These are phyloP conservation scores for Ustilaginoidea virens DNA, from an alignment of 2,329 filamentous ascomycete genomes.

Conservation along the genomic window DNA sequence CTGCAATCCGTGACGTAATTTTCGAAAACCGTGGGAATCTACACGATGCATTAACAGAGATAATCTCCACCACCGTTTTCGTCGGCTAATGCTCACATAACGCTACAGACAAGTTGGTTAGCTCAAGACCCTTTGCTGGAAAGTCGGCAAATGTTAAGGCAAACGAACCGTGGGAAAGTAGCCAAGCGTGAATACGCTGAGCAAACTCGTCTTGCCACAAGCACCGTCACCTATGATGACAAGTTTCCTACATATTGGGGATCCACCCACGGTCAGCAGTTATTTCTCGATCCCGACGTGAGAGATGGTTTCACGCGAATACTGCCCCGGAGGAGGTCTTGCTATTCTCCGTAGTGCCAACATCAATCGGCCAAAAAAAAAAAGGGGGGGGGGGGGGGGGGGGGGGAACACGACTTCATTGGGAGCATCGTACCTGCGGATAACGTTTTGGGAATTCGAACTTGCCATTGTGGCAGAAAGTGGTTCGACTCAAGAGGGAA, in stretches of 20 bases:
- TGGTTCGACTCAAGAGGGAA: too few species aligned
- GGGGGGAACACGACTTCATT: neutral
- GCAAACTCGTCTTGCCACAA: slow-evolving; percentile 92
- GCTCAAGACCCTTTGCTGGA: too few species aligned
- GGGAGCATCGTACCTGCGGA: slow-evolving; percentile 49
- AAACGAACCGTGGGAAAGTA: slow-evolving; percentile 96
- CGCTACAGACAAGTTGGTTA: slow-evolving; percentile 25
- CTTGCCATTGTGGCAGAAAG: slow-evolving; percentile 25
- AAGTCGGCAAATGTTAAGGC: too few species aligned
- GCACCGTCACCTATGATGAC: slow-evolving; percentile 96
- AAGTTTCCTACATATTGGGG: slow-evolving; percentile 53
- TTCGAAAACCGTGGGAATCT: slow-evolving; percentile 93
- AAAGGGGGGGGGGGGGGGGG: too few species aligned
- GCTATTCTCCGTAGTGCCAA: too few species aligned
- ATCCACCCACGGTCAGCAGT: neutral
- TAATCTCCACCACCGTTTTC: slow-evolving; percentile 3
- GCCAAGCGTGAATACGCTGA: slow-evolving; percentile 94
- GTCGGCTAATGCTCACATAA: slow-evolving; percentile 30
- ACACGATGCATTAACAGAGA: slow-evolving; percentile 9
- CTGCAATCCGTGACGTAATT: slow-evolving; percentile 99
- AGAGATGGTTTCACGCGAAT: neutral
- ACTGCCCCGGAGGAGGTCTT: neutral
- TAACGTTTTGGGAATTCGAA: slow-evolving; percentile 37
- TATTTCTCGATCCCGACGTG: neutral
- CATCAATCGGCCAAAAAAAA: too few species aligned